Evolutionary conservation across 495 filamentous ascomycete genomes (phyloP).

Genomic region (Eremomyces bilateralis): DNA sequence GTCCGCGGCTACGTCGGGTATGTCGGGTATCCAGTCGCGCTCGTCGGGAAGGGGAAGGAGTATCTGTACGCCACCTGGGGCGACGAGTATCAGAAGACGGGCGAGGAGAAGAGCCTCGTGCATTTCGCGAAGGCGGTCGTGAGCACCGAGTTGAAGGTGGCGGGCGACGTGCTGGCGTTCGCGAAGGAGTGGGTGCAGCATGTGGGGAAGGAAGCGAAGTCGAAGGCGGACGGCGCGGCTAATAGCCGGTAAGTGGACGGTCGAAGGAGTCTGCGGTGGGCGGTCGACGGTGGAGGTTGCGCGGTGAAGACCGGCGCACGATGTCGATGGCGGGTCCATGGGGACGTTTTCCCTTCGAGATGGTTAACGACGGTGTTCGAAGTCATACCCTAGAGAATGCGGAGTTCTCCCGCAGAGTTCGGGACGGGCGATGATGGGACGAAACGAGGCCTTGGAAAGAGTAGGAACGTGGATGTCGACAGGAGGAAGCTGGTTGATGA

Average conservation of each 20-base stretch:
- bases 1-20: slow-evolving; percentile 36
- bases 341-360: no score
- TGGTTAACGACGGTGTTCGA: no score
- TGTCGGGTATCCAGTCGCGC: slow-evolving; percentile 41
- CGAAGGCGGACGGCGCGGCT: slow-evolving; percentile 11
- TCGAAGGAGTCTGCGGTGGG: no score
- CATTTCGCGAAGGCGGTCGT: slow-evolving; percentile 53
- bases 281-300: no score
- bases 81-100: slow-evolving; percentile 56
- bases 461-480: no score
- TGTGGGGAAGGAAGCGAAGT: slow-evolving; percentile 10
- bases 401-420: no score
- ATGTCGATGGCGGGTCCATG: no score
- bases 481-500: no score
- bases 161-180: slow-evolving; percentile 38
- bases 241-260: slow-evolving; percentile 2
- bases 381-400: no score
- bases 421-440: no score
- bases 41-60: slow-evolving; percentile 46
- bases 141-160: slow-evolving; percentile 50
- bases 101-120: slow-evolving; percentile 37
- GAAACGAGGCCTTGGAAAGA: no score
- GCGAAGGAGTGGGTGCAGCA: slow-evolving; percentile 29
- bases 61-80: slow-evolving; percentile 54
- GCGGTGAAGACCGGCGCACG: no score